phyloP scores from a whole-genome alignment of 768 basidiomycete genomes.

The Mycena kentingensis region DNA sequence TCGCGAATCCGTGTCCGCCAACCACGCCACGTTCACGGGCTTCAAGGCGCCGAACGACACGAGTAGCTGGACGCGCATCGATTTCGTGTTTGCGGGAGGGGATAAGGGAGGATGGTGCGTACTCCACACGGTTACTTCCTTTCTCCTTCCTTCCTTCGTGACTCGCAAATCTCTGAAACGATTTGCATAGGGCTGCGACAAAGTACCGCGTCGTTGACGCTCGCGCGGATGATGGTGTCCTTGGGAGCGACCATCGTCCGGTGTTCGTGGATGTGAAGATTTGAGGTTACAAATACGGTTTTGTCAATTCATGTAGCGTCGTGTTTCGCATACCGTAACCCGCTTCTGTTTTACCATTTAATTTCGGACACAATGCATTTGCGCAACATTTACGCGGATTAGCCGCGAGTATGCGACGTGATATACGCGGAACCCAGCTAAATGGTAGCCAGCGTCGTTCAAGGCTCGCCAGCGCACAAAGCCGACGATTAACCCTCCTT shows the following conservation, averaged over 20 bases:
- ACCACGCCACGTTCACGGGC: slow-evolving; percentile 55
- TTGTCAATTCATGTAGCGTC: no score
- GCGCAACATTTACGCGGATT: no score
- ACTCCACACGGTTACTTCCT: background rate
- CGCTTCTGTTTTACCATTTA: no score
- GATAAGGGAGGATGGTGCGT: slow-evolving; percentile 45
- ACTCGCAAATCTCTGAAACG: background rate
- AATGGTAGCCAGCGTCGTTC: no score
- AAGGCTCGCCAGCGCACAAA: no score
- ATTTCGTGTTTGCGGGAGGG: slow-evolving; percentile 53
- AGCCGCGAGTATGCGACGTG: no score
- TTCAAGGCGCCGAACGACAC: slow-evolving; percentile 46
- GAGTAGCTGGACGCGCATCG: slow-evolving; percentile 43
- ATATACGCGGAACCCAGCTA: no score
- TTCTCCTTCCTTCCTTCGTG: background rate
- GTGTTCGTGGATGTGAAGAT: slow-evolving; percentile 46
- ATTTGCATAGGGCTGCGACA: background rate
- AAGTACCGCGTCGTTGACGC: background rate
- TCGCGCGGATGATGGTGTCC: slow-evolving; percentile 37
- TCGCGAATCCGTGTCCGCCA: slow-evolving; percentile 42
- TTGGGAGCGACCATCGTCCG: slow-evolving; percentile 59
- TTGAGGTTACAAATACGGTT: no score
- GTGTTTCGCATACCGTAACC: no score
- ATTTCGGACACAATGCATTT: no score
- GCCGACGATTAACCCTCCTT: no score